These are phyloP conservation scores for Paulownia fortunei DNA, from an alignment of 257 asterid species.

Conservation along the genomic window DNA sequence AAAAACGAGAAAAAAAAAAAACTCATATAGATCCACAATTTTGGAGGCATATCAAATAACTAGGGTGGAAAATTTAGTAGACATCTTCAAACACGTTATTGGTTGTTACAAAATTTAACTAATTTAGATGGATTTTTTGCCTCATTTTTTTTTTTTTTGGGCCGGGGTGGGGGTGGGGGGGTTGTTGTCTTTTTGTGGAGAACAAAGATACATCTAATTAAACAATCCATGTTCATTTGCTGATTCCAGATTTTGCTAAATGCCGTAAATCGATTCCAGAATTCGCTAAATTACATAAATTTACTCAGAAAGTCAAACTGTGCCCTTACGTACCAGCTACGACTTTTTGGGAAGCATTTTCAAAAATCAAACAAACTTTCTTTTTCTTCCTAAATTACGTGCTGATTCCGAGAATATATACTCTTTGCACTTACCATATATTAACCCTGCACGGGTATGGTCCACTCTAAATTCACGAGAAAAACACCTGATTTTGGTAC, in stretches of 20 bases:
- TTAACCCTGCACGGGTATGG: background rate
- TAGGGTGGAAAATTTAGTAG: background rate
- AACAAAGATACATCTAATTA: too few species aligned
- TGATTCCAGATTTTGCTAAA: too few species aligned
- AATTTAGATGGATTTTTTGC: background rate
- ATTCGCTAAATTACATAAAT: too few species aligned
- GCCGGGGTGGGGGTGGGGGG: too few species aligned
- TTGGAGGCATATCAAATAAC: too few species aligned
- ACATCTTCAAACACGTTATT: background rate
- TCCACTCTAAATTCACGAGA: background rate
- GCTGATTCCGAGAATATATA: background rate
- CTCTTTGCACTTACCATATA: background rate
- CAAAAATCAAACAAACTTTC: background rate
- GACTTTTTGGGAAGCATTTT: background rate
- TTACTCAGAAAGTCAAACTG: too few species aligned
- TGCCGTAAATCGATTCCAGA: too few species aligned
- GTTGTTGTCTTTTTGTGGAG: background rate
- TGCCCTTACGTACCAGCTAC: background rate
- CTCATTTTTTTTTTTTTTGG: too few species aligned
- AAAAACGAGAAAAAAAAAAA: too few species aligned
- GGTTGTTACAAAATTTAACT: background rate
- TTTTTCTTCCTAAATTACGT: background rate
- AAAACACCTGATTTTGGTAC: background rate
- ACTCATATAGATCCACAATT: too few species aligned
- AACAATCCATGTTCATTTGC: too few species aligned